A percentile compares a stretch with the other conserved stretches of the same genome.
Conservation (phyloP, 768 basidiomycete genomes). For the Trametes coccinea region DNA sequence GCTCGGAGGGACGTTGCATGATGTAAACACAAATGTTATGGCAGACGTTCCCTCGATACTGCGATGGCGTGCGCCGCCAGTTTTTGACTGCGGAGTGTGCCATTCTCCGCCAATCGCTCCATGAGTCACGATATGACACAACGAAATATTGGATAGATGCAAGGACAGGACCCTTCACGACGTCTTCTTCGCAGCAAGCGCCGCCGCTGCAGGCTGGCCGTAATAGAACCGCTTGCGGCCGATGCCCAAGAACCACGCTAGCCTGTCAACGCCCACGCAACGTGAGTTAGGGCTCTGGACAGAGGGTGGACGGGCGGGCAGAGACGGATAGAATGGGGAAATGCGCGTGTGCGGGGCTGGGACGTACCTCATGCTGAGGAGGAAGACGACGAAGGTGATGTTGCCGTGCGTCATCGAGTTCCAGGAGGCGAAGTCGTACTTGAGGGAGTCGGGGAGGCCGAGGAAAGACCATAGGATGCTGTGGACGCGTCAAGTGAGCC, state of each 20-base stretch:
- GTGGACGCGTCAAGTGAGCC: not conserved
- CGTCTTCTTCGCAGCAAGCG: not conserved
- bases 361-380: constrained; percentile 57
- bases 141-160: not conserved
- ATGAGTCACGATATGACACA: no score
- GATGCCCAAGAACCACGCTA: constrained; percentile 42
- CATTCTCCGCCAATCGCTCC: no score
- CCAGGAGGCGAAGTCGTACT: constrained; percentile 54
- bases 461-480: constrained; percentile 61
- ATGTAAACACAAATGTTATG: no score
- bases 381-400: constrained; percentile 59
- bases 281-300: not conserved
- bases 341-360: not conserved
- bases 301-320: not conserved
- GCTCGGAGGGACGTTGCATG: no score
- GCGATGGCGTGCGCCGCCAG: no score
- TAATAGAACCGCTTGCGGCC: constrained; percentile 36
- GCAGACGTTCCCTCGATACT: no score
- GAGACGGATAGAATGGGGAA: not conserved
- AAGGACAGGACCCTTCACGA: not conserved
- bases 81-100: no score
- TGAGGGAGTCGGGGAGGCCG: constrained; percentile 57
- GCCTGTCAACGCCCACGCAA: constrained; percentile 21
- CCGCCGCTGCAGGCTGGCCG: constrained; percentile 9
- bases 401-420: constrained; percentile 79